Evolutionary conservation across 2,329 filamentous ascomycete genomes (phyloP).

Genomic region (Botrytis squamosa): DNA sequence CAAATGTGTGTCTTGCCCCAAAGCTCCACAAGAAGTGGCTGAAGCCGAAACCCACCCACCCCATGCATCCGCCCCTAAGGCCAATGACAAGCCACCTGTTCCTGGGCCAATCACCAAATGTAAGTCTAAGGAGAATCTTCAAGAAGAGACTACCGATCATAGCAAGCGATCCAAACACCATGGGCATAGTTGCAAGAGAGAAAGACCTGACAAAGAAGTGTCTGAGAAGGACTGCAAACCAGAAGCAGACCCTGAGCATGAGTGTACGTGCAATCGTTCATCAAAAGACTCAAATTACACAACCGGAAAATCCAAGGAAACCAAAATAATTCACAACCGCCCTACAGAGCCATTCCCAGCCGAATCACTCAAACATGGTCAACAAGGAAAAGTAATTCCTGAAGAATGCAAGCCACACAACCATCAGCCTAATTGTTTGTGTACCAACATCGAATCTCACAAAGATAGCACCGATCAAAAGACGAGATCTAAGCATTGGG

Average conservation of each 20-base stretch:
- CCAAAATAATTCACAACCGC: not conserved
- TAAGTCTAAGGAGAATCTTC: not conserved
- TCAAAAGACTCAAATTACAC: not conserved
- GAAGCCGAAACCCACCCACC: conserved; percentile 1
- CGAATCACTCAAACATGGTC: not conserved
- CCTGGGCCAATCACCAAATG: not conserved
- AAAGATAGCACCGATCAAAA: not conserved
- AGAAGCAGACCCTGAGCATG: not conserved
- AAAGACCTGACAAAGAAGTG: not conserved
- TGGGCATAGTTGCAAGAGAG: not conserved
- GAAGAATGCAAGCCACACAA: not conserved
- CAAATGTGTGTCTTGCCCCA: conserved; percentile 17
- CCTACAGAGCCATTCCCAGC: not conserved
- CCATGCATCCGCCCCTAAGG: not conserved
- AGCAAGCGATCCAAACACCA: not conserved
- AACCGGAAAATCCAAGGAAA: not conserved
- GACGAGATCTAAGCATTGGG: conserved; percentile 15
- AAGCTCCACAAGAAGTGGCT: not conserved
- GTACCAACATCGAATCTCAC: not conserved
- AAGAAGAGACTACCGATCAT: not conserved
- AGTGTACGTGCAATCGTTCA: not conserved
- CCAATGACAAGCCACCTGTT: not conserved
- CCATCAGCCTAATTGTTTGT: not conserved
- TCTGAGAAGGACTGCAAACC: not conserved
- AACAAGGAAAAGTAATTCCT: not conserved